Base-by-base conservation (phyloP, 352 stramenopile species). In the Pythium scleroteichum region DNA sequence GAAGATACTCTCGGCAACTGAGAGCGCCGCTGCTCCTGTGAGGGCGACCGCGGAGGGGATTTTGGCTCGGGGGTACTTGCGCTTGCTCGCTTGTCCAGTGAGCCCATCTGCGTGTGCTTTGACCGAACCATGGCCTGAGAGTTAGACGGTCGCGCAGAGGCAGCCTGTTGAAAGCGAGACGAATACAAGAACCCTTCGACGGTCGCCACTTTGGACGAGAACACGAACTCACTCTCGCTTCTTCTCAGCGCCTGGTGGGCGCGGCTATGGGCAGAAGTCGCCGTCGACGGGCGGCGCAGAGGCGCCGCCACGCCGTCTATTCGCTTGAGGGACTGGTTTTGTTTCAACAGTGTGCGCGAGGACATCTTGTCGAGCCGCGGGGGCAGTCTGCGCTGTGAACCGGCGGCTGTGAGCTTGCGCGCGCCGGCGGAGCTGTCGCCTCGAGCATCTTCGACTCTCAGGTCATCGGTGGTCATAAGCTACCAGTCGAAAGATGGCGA, bases 181-280 rank as follows among this genome's bases (percentile, higher is more conserved):
- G 76, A 81, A 53, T 88, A 86, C 19, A 78, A 58, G 8, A 88
- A 61, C 2, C 78, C 76, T 17, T 88, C 72, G 20, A 86, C 40
- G 0, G 72, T 78, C 0, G 68, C 46, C 13, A 76, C 46, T 33
- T 87, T 85, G 47, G 58, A 79, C 10, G 69, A 79, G 54, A 82
- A 77, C 40, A 78, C 68, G 48, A 90, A 90, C 24, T 82, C 74
- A 33, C 64, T 86, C 19, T 78, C 75, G 35, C 66, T 88, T 35
- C 69, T 72, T 1, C 70, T 71, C 35, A 90, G 59, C 12, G 76
- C 75, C 57, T 90, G 67, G 33, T 87, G 80, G 17, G 88, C 72
- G 13, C 80, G 76, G 53, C 78, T 90, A 53, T 85, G 78, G 3
- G 72, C 74, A 1, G 69, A 66, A 22, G 69, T 66, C 12, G 80